Percentiles rank a stretch among this genome's conserved stretches.
Evolutionary conservation across 2,329 filamentous ascomycete species (phyloP).

Genomic region (Apiospora koreana): DNA sequence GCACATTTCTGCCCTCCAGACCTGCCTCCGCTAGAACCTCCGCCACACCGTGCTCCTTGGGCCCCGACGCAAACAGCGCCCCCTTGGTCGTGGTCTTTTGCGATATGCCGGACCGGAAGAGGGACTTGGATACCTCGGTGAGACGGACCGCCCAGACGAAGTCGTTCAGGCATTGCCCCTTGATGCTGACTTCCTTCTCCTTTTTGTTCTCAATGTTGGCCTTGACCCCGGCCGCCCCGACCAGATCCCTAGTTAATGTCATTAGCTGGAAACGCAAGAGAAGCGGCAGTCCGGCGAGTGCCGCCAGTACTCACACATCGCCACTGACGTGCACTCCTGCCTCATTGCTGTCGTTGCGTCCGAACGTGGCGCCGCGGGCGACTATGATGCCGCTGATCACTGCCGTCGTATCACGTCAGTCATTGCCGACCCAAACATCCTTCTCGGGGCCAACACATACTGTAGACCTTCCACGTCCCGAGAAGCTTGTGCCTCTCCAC

Average conservation of each 20-base stretch:
- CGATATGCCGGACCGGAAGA: not conserved
- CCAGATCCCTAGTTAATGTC: not conserved
- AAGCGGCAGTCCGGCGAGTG: not conserved
- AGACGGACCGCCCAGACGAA: not conserved
- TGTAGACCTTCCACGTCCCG: not conserved
- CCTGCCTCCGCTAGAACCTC: not conserved
- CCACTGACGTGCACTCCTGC: not conserved
- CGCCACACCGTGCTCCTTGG: not conserved
- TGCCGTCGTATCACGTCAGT: not conserved
- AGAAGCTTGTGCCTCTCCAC: not conserved
- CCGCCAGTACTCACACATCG: not conserved
- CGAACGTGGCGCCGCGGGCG: not conserved
- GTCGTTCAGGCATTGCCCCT: not conserved
- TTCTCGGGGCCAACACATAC: not conserved
- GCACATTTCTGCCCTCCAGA: not conserved
- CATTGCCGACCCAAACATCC: not conserved
- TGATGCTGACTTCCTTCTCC: not conserved
- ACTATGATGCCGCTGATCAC: not conserved
- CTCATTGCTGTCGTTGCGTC: not conserved
- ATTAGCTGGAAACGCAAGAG: no score
- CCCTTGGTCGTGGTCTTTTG: not conserved
- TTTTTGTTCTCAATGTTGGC: not conserved
- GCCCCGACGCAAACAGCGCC: not conserved
- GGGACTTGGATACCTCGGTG: not conserved
- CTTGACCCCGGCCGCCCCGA: not conserved